Base-by-base conservation (phyloP, 495 filamentous ascomycete species). In the Annulohypoxylon moriforme region DNA sequence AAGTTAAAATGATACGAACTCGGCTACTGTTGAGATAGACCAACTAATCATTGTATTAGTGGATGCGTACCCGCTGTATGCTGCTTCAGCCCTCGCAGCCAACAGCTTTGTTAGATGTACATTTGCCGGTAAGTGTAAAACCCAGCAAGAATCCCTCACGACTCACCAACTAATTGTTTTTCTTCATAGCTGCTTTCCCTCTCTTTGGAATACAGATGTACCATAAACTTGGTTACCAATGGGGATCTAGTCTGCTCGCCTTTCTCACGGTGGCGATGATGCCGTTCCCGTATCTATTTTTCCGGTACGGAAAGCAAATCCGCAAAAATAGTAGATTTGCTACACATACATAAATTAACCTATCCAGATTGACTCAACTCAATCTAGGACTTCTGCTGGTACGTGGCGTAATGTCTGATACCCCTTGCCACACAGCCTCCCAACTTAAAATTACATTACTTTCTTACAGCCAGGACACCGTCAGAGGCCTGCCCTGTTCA, bases 61-160 rank as follows among this genome's bases (percentile, higher is more conserved):
- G 27, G 94, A 97, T 79, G 91, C 91, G n/a, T 95, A 97, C 78
- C 94, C 95, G 4, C 81, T 90, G 16, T 98, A 94, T 82, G 94
- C 95, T 27, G 96, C 96, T 25, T 91, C 88, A 49, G 93, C 94
- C 6, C 82, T 98, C 69, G 94, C 95, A 29, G 93, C 94, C 31
- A 99, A 99, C 79, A 91, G 88, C 56, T 93, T 97, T 79, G 86
- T 91, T 50, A 86, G 96, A 60, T 93, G 91, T 62, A 85, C 80
- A 65, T 98, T 98, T 83, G 95, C 90, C 66, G 94, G 93, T 76
- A 89, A 89, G 72, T 94, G 70, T 86, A 6, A 20, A 22, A 60
- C 22, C 31, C 1, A 16, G 29, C 33, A 13, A 40, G 29, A 50
- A 11, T 0, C 2, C 1, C 3, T 18, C 18, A 60, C 46, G 56